phyloP scores from a whole-genome alignment of 2,329 filamentous ascomycete species.

The Ascochyta lentis region DNA sequence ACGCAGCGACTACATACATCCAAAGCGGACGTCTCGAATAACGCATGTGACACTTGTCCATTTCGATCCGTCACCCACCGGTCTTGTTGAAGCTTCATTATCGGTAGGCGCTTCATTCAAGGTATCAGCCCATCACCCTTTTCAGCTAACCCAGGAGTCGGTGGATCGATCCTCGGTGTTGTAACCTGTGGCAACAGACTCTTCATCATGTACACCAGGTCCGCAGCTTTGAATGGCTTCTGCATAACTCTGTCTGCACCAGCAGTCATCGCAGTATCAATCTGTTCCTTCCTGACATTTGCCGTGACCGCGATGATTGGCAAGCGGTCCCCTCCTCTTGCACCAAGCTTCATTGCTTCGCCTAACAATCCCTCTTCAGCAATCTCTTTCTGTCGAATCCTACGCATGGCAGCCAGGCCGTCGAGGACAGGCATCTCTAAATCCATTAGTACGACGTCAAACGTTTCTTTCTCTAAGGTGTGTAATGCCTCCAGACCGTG shows the following conservation, averaged over 20 bases:
- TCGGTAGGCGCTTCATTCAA: constrained; percentile 3
- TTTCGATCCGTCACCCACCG: neutral
- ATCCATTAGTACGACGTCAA: constrained; percentile 54
- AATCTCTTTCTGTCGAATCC: constrained; percentile 56
- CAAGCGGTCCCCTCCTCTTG: constrained; percentile 28
- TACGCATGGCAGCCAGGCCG: constrained; percentile 49
- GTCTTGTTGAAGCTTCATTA: neutral
- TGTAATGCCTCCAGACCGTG: constrained; percentile 49
- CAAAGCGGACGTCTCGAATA: too few species aligned
- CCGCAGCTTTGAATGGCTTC: constrained; percentile 46
- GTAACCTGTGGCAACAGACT: constrained; percentile 34
- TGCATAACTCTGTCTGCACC: constrained; percentile 48
- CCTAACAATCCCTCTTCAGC: constrained; percentile 34
- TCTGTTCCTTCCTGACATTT: constrained; percentile 47
- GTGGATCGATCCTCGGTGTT: constrained; percentile 26
- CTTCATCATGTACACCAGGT: constrained; percentile 46
- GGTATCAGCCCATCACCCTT: constrained; percentile 24
- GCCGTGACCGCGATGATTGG: constrained; percentile 50
- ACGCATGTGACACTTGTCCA: too few species aligned
- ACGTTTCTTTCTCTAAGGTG: constrained; percentile 33
- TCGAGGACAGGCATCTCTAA: constrained; percentile 65
- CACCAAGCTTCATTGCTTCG: constrained; percentile 26
- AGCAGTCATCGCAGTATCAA: constrained; percentile 41
- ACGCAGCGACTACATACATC: too few species aligned
- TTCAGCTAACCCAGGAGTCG: constrained; percentile 19